Conservation (phyloP, 73 alveolate species). For the Stentor coeruleus region DNA sequence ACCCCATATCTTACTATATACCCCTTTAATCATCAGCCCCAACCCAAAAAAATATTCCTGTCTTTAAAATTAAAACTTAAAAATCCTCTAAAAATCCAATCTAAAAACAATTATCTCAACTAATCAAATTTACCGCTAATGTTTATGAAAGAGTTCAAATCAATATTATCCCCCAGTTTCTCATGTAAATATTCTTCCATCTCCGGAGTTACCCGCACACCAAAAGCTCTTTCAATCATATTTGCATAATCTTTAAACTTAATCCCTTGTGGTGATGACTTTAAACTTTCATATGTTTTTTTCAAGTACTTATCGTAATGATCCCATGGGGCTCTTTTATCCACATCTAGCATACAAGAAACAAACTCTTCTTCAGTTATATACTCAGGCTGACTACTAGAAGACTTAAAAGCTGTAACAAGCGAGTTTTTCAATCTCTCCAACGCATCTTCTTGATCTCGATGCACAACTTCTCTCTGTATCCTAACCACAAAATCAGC, state of each 20-base stretch:
- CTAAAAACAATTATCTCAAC: too few relatives aligned
- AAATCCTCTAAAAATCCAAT: too few relatives aligned
- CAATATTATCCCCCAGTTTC: constrained; percentile 10
- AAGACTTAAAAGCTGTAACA: neutral
- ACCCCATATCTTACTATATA: too few relatives aligned
- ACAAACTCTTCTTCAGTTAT: constrained; percentile 21
- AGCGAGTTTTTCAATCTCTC: neutral
- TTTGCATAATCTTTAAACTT: neutral
- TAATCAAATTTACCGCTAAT: constrained; percentile 5
- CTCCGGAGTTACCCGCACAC: constrained; percentile 15
- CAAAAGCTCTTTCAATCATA: constrained; percentile 14
- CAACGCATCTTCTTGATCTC: constrained; percentile 24
- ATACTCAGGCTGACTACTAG: neutral
- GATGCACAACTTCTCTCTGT: constrained; percentile 24
- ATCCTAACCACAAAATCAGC: constrained; percentile 19
- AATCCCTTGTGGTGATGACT: neutral
- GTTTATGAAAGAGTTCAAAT: constrained; percentile 11
- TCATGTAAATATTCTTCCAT: neutral
- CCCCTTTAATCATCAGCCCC: too few relatives aligned
- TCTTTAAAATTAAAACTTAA: too few relatives aligned
- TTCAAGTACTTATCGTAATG: constrained; percentile 12
- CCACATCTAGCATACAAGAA: constrained; percentile 10
- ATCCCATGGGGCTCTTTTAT: constrained; percentile 24
- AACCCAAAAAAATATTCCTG: too few relatives aligned
- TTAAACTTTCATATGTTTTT: constrained; percentile 14